Conservation (phyloP, 768 basidiomycete species). For the Pilatotrama ljubarskyi region DNA sequence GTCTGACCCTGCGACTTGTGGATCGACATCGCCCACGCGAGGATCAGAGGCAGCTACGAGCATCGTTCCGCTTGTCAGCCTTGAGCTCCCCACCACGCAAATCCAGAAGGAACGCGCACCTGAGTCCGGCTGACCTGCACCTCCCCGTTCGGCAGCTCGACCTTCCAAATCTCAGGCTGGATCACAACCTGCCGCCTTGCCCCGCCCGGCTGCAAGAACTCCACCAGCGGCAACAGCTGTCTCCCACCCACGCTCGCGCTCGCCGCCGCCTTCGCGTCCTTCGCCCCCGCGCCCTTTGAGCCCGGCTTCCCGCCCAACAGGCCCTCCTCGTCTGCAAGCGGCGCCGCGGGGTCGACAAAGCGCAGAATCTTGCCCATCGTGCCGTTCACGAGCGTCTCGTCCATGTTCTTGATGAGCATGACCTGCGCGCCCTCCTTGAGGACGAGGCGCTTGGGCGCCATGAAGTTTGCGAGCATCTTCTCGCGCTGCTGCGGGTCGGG, state of each 20-base stretch:
- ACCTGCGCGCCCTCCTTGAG: conserved; percentile 72
- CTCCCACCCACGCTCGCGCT: conserved; percentile 12
- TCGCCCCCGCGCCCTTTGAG: conserved; percentile 28
- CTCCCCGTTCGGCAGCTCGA: conserved; percentile 85
- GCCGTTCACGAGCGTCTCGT: conserved; percentile 91
- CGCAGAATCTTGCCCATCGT: conserved; percentile 83
- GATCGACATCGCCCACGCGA: conserved; percentile 98
- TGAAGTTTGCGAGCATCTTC: conserved; percentile 86
- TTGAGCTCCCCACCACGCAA: not conserved
- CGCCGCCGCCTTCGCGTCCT: conserved; percentile 14
- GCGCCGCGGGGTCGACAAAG: conserved; percentile 60
- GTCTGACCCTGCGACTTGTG: conserved; percentile 99
- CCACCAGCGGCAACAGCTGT: conserved; percentile 68
- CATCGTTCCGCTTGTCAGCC: too few species aligned
- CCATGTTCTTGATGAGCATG: conserved; percentile 59
- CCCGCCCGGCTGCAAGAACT: conserved; percentile 67
- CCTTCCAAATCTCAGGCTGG: conserved; percentile 76
- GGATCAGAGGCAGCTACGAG: conserved; percentile 75
- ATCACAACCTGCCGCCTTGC: conserved; percentile 56
- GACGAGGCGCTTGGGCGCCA: conserved; percentile 72
- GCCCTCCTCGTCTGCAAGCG: conserved; percentile 31
- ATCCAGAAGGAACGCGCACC: conserved; percentile 43
- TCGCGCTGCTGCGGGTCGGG: conserved; percentile 56
- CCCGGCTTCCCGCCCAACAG: conserved; percentile 40
- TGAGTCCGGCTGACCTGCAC: conserved; percentile 78